These are phyloP conservation scores for Protomyces lactucae-debilis DNA, from an alignment of 1,139 yeast species.

Conservation along the genomic window DNA sequence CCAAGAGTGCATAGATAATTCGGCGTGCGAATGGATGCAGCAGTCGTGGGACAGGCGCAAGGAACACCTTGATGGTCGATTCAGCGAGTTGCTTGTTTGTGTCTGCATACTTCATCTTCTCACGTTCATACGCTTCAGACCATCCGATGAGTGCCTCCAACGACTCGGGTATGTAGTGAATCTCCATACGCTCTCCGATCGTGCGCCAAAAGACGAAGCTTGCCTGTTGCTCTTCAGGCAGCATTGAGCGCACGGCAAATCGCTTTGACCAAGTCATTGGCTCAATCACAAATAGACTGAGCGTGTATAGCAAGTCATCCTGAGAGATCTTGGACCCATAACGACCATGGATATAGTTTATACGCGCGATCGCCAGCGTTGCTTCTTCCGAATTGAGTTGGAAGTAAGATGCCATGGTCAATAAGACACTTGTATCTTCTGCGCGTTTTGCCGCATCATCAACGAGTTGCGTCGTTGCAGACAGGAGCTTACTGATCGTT, in stretches of 20 bases:
- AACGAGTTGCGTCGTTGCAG: background rate
- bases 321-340: background rate
- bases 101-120: background rate
- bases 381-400: constrained; percentile 5
- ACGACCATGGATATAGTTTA: background rate
- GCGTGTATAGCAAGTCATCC: constrained; percentile 7
- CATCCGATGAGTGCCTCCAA: background rate
- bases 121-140: background rate
- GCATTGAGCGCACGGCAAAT: background rate
- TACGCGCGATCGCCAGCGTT: constrained; percentile 5
- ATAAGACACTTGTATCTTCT: constrained; percentile 2
- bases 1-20: background rate
- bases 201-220: constrained; percentile 1
- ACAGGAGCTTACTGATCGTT: background rate
- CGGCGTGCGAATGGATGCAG: background rate
- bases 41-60: background rate
- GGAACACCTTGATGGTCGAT: background rate
- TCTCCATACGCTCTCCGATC: constrained; percentile 8
- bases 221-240: background rate
- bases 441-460: background rate
- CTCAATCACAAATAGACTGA: background rate
- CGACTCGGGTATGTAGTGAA: background rate
- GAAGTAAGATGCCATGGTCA: background rate
- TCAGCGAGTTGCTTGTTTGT: background rate
- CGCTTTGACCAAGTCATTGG: background rate